These are phyloP conservation scores for Coprinopsis cinerea DNA, from an alignment of 768 basidiomycete species.

Conservation along the genomic window DNA sequence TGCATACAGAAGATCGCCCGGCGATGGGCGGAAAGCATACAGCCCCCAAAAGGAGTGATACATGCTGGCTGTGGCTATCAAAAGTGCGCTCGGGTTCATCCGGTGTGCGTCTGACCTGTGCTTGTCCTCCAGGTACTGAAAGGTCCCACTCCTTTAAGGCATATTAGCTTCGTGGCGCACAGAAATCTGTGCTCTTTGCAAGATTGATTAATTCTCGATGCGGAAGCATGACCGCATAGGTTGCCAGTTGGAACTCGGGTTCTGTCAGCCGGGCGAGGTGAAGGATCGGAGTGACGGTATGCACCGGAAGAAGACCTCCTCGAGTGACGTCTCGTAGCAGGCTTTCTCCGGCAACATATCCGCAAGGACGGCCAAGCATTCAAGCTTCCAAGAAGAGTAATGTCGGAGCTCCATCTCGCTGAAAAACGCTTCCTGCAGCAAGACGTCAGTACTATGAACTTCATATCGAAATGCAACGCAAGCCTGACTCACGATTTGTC, in stretches of 20 bases:
- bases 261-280: conserved; percentile 9
- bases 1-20: no score
- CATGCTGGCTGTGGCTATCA: no score
- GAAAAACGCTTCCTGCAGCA: conserved; percentile 27
- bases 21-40: no score
- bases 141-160: no score
- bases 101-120: no score
- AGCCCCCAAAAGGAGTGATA: no score
- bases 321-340: conserved; percentile 24
- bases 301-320: conserved; percentile 26
- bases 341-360: conserved; percentile 27
- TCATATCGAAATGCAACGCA: not conserved
- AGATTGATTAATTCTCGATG: no score
- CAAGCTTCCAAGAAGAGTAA: conserved; percentile 28
- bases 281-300: conserved; percentile 26
- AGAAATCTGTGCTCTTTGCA: no score
- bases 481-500: conserved; percentile 25
- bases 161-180: no score
- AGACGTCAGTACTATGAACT: not conserved
- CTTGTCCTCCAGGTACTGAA: no score
- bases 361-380: conserved; percentile 25
- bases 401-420: conserved; percentile 26
- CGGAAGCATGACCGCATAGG: not conserved
- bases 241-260: not conserved
- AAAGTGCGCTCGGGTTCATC: no score